Conservation (phyloP, 768 basidiomycete species). For the Leucogyrophana mollusca region DNA sequence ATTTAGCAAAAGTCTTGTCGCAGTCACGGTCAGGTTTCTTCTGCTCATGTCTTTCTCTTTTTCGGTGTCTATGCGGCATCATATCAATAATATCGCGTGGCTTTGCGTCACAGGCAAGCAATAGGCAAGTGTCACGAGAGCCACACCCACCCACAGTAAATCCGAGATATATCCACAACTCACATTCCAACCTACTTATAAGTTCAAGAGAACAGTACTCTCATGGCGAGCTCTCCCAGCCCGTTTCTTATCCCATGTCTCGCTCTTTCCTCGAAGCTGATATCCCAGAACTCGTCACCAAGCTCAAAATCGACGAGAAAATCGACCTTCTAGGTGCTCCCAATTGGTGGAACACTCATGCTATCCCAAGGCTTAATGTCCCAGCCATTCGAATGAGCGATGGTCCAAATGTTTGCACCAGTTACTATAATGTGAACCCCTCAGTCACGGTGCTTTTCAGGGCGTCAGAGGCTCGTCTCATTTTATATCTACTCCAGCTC, state of each 20-base stretch:
- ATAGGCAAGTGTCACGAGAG: neutral
- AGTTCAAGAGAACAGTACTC: neutral
- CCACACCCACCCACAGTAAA: too few relatives aligned
- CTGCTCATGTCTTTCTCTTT: neutral
- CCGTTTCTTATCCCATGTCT: conserved; percentile 2
- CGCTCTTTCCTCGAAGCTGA: conserved; percentile 52
- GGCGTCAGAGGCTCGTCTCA: conserved; percentile 69
- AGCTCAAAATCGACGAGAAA: conserved; percentile 62
- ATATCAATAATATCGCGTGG: too few relatives aligned
- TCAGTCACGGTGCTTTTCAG: conserved; percentile 24
- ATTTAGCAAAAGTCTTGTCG: too few relatives aligned
- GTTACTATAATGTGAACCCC: neutral
- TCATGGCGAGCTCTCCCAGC: neutral
- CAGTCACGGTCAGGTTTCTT: too few relatives aligned
- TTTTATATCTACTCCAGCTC: conserved; percentile 62
- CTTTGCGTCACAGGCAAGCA: too few relatives aligned
- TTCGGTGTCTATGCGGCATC: too few relatives aligned
- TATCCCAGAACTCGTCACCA: conserved; percentile 50
- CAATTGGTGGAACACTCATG: conserved; percentile 70
- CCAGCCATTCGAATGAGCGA: conserved; percentile 72
- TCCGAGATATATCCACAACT: too few relatives aligned
- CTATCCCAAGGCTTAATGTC: conserved; percentile 57
- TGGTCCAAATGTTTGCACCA: conserved; percentile 52
- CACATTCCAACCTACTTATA: neutral
- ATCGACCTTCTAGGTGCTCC: conserved; percentile 61